Conservation (phyloP, 73 alveolate genomes). For the Stentor coeruleus region DNA sequence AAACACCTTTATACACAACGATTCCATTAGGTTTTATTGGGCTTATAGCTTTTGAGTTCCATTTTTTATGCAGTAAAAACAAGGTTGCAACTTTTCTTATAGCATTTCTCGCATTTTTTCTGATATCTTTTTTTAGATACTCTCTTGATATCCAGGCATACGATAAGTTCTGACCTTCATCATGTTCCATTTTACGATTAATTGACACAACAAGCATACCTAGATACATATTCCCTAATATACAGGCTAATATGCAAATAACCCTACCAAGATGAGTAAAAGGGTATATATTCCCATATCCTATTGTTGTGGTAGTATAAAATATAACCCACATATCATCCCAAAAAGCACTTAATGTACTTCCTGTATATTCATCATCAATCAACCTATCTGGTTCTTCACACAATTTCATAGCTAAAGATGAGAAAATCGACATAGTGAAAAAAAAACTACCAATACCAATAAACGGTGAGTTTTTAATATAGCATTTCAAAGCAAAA, state of each 20-base stretch:
- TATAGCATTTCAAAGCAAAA: background rate
- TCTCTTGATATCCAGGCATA: conserved; percentile 6
- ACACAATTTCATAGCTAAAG: background rate
- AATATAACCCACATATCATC: conserved; percentile 1
- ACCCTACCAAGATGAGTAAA: conserved; percentile 4
- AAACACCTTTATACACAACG: background rate
- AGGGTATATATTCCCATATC: conserved; percentile 15
- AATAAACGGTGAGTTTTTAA: background rate
- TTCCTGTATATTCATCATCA: background rate
- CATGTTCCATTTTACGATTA: background rate
- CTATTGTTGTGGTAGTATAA: conserved; percentile 7
- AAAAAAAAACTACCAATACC: background rate
- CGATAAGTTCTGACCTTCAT: conserved; percentile 6
- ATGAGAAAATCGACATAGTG: background rate
- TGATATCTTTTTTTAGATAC: background rate
- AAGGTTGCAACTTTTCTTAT: conserved; percentile 1
- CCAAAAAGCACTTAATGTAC: background rate
- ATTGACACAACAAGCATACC: conserved; percentile 5
- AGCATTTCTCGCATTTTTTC: background rate
- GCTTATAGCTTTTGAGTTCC: background rate
- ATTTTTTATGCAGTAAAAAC: background rate
- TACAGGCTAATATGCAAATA: background rate
- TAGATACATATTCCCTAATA: conserved; percentile 8
- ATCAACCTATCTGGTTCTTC: background rate
- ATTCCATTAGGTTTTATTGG: background rate